phyloP scores from a whole-genome alignment of 306 rosid genomes.

The Glycine latifolia region DNA sequence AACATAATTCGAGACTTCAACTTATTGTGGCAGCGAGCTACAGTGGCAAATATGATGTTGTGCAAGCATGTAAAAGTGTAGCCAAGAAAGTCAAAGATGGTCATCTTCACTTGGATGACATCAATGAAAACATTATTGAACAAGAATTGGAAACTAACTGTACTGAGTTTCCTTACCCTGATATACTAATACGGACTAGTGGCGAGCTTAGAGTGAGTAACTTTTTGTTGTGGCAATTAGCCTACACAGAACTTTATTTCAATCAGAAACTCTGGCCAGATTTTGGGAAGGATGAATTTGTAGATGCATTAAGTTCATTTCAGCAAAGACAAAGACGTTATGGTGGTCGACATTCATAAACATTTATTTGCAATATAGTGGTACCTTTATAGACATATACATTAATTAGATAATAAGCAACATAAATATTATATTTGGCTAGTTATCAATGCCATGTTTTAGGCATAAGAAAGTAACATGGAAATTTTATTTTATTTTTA shows the following conservation, averaged over 20 bases:
- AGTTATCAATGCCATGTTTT: background rate
- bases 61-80: constrained; percentile 74
- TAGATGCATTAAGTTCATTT: constrained; percentile 72
- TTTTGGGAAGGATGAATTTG: constrained; percentile 68
- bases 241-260: constrained; percentile 79
- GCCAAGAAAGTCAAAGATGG: constrained; percentile 69
- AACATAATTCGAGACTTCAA: constrained; percentile 58
- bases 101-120: constrained; percentile 54
- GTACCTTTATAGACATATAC: background rate
- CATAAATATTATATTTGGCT: background rate
- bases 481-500: too few relatives aligned
- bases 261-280: constrained; percentile 73
- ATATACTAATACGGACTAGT: constrained; percentile 77
- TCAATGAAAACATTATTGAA: constrained; percentile 63
- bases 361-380: background rate
- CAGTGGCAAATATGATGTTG: constrained; percentile 82
- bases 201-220: constrained; percentile 88
- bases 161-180: constrained; percentile 75
- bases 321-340: constrained; percentile 75
- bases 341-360: constrained; percentile 53
- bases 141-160: constrained; percentile 80
- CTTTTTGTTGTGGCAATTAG: constrained; percentile 85
- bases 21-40: constrained; percentile 73
- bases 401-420: background rate
- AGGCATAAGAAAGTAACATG: background rate